Percentiles rank a stretch among this genome's conserved stretches.
Conservation (phyloP, 176 grass and related monocot species). For the Eleusine indica region DNA sequence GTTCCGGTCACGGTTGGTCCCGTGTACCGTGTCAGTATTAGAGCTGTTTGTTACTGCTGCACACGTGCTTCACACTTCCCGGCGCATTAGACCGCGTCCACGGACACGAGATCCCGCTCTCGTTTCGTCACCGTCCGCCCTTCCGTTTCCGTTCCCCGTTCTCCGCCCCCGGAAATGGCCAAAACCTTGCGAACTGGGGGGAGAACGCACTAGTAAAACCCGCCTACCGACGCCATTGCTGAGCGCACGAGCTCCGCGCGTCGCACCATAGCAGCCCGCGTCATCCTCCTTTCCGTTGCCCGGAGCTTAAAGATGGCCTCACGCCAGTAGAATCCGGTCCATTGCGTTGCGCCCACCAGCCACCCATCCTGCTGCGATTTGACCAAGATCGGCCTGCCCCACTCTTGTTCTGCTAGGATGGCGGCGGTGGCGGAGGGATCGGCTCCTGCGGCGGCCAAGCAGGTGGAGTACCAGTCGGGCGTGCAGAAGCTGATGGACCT, state of each 20-base stretch:
- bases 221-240: constrained; percentile 54
- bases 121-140: not conserved
- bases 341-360: not conserved
- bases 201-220: constrained; percentile 18
- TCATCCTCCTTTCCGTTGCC: not conserved
- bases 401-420: constrained; percentile 45
- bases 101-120: not conserved
- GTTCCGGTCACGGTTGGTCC: not conserved
- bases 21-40: not conserved
- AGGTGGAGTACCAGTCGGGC: constrained; percentile 65
- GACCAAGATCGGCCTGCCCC: constrained; percentile 17
- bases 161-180: constrained; percentile 38
- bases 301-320: constrained; percentile 8
- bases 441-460: constrained; percentile 32
- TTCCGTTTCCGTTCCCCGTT: constrained; percentile 23
- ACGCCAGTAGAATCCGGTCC: constrained; percentile 28
- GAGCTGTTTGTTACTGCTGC: not conserved
- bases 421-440: constrained; percentile 72
- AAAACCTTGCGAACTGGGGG: constrained; percentile 40
- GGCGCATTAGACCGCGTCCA: constrained; percentile 31
- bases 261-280: constrained; percentile 16
- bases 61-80: constrained; percentile 33
- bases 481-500: constrained; percentile 84
- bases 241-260: constrained; percentile 23
- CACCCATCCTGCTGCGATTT: constrained; percentile 33